Conservation (phyloP, 2,329 filamentous ascomycete species). For the Magnaporthales sp. region DNA sequence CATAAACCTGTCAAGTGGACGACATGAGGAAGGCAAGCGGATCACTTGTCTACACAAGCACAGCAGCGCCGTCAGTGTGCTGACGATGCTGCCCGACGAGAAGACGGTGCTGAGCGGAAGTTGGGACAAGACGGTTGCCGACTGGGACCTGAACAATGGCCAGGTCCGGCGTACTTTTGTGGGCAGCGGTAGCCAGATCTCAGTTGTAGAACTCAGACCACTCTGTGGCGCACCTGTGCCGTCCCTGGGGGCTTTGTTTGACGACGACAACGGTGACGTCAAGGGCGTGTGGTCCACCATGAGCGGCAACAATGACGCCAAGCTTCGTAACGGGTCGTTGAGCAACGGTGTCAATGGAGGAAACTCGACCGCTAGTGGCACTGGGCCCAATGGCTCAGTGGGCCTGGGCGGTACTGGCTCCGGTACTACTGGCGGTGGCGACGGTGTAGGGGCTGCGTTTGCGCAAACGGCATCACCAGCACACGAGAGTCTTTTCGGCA, state of each 20-base stretch:
- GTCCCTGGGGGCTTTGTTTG: slow-evolving; percentile 46
- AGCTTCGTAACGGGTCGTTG: slow-evolving; percentile 45
- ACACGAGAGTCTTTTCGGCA: slow-evolving; percentile 76
- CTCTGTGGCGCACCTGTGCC: slow-evolving; percentile 68
- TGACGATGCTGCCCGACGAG: slow-evolving; percentile 77
- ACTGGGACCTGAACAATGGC: slow-evolving; percentile 92
- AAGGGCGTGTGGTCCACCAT: slow-evolving; percentile 47
- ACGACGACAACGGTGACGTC: slow-evolving; percentile 47
- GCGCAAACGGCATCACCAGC: slow-evolving; percentile 43
- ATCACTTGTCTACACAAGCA: slow-evolving; percentile 77
- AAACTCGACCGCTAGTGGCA: slow-evolving; percentile 12
- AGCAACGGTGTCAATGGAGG: slow-evolving; percentile 28
- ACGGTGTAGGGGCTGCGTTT: slow-evolving; percentile 40
- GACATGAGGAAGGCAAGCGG: slow-evolving; percentile 88
- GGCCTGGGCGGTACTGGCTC: slow-evolving; percentile 22
- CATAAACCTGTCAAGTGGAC: slow-evolving; percentile 88
- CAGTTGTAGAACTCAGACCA: slow-evolving; percentile 77
- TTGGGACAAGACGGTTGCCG: slow-evolving; percentile 90
- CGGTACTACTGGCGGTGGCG: slow-evolving; percentile 21
- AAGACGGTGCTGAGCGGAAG: slow-evolving; percentile 81
- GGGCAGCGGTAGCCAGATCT: slow-evolving; percentile 74
- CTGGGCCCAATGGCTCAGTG: slow-evolving; percentile 15
- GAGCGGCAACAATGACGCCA: slow-evolving; percentile 62
- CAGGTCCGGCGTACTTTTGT: slow-evolving; percentile 67
- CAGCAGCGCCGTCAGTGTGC: slow-evolving; percentile 82